Conservation (phyloP, 2,329 filamentous ascomycete genomes). For the Ciborinia camelliae region DNA sequence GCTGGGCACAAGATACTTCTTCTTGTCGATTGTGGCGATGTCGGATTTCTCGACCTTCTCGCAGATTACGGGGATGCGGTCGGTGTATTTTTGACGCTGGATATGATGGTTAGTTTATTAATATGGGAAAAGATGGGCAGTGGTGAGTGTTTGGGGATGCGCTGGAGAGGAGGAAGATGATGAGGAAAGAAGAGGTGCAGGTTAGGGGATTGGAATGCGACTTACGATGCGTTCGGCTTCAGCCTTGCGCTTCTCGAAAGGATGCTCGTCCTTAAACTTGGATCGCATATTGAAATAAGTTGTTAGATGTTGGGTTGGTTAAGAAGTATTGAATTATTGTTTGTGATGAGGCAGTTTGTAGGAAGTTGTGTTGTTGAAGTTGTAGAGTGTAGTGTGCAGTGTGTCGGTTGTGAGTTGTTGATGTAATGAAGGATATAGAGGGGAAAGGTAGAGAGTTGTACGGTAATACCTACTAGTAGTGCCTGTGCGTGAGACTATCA, state of each 20-base stretch:
- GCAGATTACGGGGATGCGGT: slow-evolving; percentile 98
- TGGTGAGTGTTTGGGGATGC: slow-evolving; percentile 17
- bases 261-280: slow-evolving; percentile 99
- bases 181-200: slow-evolving; percentile 13
- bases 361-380: not conserved
- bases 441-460: slow-evolving; percentile 1
- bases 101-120: not conserved
- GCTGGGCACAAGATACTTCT: slow-evolving; percentile 98
- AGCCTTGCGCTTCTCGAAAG: slow-evolving; percentile 99
- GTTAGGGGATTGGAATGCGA: slow-evolving; percentile 19
- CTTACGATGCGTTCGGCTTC: slow-evolving; percentile 76
- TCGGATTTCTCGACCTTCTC: slow-evolving; percentile 99
- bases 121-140: slow-evolving; percentile 9
- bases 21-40: slow-evolving; percentile 99
- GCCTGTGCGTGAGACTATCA: slow-evolving; percentile 9
- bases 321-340: not conserved
- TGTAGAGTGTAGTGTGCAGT: slow-evolving; percentile 3
- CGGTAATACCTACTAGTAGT: too few species aligned
- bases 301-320: slow-evolving; percentile 19
- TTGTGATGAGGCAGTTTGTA: not conserved
- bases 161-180: slow-evolving; percentile 2
- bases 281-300: slow-evolving; percentile 73
- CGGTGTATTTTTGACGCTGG: slow-evolving; percentile 89
- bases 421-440: slow-evolving; percentile 7
- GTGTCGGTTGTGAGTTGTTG: slow-evolving; percentile 3